Evolutionary conservation across 139 green algal species (phyloP).

Genomic region (Closterium sp.): DNA sequence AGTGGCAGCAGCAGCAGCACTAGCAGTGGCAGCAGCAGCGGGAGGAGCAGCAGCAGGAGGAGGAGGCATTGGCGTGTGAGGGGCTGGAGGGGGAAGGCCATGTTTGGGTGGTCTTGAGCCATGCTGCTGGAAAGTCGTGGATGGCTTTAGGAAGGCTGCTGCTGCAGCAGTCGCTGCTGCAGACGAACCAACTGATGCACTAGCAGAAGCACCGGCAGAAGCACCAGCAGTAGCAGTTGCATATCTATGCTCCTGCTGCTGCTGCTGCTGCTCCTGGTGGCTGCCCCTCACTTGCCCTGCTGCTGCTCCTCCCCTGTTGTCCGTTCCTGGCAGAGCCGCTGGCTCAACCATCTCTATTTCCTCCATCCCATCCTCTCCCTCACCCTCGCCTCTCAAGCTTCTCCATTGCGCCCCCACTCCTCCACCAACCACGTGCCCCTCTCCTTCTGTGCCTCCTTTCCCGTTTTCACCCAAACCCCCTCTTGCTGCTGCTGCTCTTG

Average conservation of each 20-base stretch:
- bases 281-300: not conserved
- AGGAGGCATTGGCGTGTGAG: not conserved
- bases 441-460: no score
- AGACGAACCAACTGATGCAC: not conserved
- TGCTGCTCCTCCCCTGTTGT: not conserved
- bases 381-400: no score
- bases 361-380: not conserved
- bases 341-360: not conserved
- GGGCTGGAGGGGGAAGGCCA: not conserved
- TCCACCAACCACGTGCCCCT: no score
- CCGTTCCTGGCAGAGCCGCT: not conserved
- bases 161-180: not conserved
- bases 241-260: not conserved
- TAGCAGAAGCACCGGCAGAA: not conserved
- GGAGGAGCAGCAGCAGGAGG: not conserved
- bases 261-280: not conserved
- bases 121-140: not conserved
- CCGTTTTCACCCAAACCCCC: no score
- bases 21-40: not conserved
- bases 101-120: not conserved
- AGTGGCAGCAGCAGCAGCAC: no score
- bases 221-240: not conserved
- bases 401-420: no score
- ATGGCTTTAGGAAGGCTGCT: not conserved
- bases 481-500: no score